These are phyloP conservation scores for Pyrenula massariospora DNA, from an alignment of 495 filamentous ascomycete species.

Conservation along the genomic window DNA sequence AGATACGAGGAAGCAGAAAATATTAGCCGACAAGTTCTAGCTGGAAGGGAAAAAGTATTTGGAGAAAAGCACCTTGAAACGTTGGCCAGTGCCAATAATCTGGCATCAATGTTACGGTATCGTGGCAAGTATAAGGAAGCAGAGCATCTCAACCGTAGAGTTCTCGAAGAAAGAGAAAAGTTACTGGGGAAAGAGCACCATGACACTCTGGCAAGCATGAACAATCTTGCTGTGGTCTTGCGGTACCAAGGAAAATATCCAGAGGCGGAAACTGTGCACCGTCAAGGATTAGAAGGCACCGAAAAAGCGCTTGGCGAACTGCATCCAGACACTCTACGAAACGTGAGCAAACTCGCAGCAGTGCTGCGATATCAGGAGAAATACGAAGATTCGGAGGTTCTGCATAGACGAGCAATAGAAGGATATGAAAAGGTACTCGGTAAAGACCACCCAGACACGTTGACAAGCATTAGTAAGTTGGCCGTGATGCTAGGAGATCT, in stretches of 20 bases:
- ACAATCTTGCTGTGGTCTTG: constrained; percentile 15
- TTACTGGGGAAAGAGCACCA: constrained; percentile 11
- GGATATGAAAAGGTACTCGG: constrained; percentile 18
- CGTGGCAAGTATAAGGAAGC: constrained; percentile 4
- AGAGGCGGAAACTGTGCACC: constrained; percentile 17
- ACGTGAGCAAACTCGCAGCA: constrained; percentile 18
- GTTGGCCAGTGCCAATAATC: constrained; percentile 1
- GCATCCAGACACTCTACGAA: constrained; percentile 27
- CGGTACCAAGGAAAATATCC: constrained; percentile 13
- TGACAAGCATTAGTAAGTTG: constrained; percentile 13
- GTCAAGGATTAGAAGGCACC: constrained; percentile 8
- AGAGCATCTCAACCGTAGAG: constrained; percentile 7
- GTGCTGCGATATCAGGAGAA: constrained; percentile 11
- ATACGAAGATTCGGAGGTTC: constrained; percentile 20
- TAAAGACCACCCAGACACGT: constrained; percentile 1
- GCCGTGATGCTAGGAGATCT: constrained; percentile 10
- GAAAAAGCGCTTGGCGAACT: constrained; percentile 19
- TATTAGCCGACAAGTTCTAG: constrained; percentile 5
- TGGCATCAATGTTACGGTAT: constrained; percentile 1
- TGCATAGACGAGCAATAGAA: constrained; percentile 11
- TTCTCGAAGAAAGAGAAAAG: constrained; percentile 8
- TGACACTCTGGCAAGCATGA: constrained; percentile 13
- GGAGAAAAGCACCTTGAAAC: constrained; percentile 3
- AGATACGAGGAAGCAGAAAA: constrained; percentile 8
- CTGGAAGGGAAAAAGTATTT: constrained; percentile 3